phyloP scores from a whole-genome alignment of 768 basidiomycete genomes.

The Psilocybe cyanescens region DNA sequence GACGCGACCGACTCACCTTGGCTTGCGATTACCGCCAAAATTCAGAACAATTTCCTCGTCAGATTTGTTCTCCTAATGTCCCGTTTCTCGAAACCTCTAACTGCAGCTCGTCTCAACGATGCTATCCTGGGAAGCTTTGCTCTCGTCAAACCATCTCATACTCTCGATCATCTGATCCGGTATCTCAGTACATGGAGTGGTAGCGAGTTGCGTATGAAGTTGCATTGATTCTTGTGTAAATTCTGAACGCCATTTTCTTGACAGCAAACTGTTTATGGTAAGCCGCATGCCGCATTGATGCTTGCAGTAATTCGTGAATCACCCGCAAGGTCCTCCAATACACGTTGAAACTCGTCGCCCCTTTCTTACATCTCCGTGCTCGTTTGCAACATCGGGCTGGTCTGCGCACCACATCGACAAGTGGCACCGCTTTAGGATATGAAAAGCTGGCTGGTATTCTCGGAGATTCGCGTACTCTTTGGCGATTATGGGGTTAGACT shows the following conservation, averaged over 20 bases:
- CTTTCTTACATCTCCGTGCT: slow-evolving; percentile 68
- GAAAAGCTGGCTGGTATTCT: slow-evolving; percentile 58
- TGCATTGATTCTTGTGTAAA: not conserved
- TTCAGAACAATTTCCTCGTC: slow-evolving; percentile 4
- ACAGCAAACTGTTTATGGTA: slow-evolving; percentile 80
- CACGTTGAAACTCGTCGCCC: slow-evolving; percentile 68
- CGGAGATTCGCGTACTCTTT: slow-evolving; percentile 72
- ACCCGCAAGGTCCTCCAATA: slow-evolving; percentile 69
- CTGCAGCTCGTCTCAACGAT: slow-evolving; percentile 61
- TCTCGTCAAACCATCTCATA: slow-evolving; percentile 59
- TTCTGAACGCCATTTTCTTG: slow-evolving; percentile 2
- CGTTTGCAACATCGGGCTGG: slow-evolving; percentile 70
- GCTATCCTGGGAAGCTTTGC: slow-evolving; percentile 66
- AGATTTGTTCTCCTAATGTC: slow-evolving; percentile 48
- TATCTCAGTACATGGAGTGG: slow-evolving; percentile 86
- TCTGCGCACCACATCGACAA: slow-evolving; percentile 53
- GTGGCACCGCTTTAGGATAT: slow-evolving; percentile 54
- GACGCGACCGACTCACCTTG: not conserved
- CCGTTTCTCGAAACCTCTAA: slow-evolving; percentile 44
- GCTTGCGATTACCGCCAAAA: not conserved
- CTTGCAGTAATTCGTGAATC: not conserved
- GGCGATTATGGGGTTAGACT: slow-evolving; percentile 77
- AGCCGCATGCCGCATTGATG: slow-evolving; percentile 9
- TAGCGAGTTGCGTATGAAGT: slow-evolving; percentile 69
- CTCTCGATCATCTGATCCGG: slow-evolving; percentile 72